Evolutionary conservation across 2,329 filamentous ascomycete species (phyloP), one percentile per base, ranked within the genome.

Genomic region (Capronia americana): DNA sequence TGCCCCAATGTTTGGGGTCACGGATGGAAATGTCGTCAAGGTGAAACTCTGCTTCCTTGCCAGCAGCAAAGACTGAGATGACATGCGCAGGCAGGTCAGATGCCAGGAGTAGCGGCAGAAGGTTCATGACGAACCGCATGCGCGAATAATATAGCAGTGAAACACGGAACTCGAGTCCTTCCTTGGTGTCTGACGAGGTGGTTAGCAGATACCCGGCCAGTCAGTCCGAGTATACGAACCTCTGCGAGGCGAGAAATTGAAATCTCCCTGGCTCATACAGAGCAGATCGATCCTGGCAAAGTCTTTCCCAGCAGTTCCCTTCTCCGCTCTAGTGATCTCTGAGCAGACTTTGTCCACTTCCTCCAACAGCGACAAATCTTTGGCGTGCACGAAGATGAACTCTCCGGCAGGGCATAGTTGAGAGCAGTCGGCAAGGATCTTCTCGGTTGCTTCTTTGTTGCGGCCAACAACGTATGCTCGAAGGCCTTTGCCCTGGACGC

Each of bases 191-290:
- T 56, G 14, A 28, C 46, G 55, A n/a, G 28, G 23, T 34, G 17
- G 20, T 55, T n/a, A 55, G 53, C 53, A 7, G 28, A 10, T 2
- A 14, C n/a, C 12, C 10, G 48, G 28, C 28, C 1, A 20, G 34
- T 12, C 17, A 30, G 28, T 32, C 12, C 23, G 26, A 11, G 8
- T 34, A 44, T 55, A 30, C 53, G 28, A 17, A 55, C 57, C 17
- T 50, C 17, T 20, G 41, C 44, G 30, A 30, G 20, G 26, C 46
- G 46, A 64, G 55, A 74, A 58, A 20, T 73, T 73, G 69, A 84
- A 75, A 71, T 80, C 81, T 3, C 85, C 85, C 1, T 80, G 80
- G 1, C 80, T 85, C 61, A 87, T 78, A 71, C 87, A 85, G 0
- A 88, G 74, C 3, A 87, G 73, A 72, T 88, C 86, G 28, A 55